A percentile compares a stretch with the other conserved stretches of the same genome.
These are phyloP conservation scores for Diplodia intermedia DNA, from an alignment of 2,329 filamentous ascomycete species.

Conservation along the genomic window DNA sequence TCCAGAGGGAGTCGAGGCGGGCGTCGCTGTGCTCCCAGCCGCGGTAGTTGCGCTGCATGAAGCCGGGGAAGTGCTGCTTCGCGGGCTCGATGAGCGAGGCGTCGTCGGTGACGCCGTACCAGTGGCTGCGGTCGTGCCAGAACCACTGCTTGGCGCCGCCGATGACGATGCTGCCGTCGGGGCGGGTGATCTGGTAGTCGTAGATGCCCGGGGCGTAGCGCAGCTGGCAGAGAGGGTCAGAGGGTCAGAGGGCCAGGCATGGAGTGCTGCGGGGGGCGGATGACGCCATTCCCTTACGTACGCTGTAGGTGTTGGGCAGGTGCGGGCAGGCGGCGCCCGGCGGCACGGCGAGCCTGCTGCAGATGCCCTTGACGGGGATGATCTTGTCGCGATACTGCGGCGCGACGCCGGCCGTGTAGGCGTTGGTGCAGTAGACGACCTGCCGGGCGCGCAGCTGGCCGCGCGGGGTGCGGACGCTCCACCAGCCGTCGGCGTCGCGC, in stretches of 20 bases:
- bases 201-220: conserved; percentile 32
- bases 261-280: neutral
- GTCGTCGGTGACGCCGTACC: conserved; percentile 59
- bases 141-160: conserved; percentile 52
- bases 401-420: conserved; percentile 40
- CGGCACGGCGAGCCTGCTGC: conserved; percentile 35
- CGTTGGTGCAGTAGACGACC: conserved; percentile 42
- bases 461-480: conserved; percentile 37
- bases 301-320: conserved; percentile 41
- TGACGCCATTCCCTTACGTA: conserved; percentile 22
- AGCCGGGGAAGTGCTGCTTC: conserved; percentile 55
- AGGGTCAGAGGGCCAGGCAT: neutral
- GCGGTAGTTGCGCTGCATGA: conserved; percentile 57
- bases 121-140: conserved; percentile 45
- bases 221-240: neutral
- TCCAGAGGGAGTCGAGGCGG: conserved; percentile 51
- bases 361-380: conserved; percentile 44
- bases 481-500: conserved; percentile 21
- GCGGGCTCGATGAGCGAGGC: conserved; percentile 52
- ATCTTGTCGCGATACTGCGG: conserved; percentile 49
- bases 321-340: conserved; percentile 35
- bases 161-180: conserved; percentile 55
- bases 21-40: conserved; percentile 58
- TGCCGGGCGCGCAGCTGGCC: conserved; percentile 37
- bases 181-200: conserved; percentile 54